Conservation (phyloP, 305 asterid species). For the Fraxinus greggii region DNA sequence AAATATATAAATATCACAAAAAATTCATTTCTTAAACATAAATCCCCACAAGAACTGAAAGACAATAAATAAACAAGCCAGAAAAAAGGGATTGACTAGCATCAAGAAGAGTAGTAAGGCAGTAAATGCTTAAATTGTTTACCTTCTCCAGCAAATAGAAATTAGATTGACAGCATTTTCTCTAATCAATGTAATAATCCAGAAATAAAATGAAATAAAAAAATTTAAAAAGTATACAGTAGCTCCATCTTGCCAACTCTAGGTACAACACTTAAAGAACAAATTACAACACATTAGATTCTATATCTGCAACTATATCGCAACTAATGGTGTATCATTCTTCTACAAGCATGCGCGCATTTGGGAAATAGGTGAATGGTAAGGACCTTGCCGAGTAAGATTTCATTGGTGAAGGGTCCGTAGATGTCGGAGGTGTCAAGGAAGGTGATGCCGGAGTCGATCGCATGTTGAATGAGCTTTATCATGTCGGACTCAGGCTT, state of each 20-base stretch:
- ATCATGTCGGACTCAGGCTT: background rate
- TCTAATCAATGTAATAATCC: background rate
- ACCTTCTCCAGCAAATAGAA: background rate
- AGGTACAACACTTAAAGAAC: background rate
- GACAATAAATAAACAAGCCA: background rate
- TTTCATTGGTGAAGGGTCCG: background rate
- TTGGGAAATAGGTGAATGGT: background rate
- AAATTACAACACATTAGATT: background rate
- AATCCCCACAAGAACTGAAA: background rate
- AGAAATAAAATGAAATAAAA: background rate
- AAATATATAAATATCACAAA: background rate
- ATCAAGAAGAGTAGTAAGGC: background rate
- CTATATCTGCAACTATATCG: background rate
- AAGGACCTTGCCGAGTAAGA: background rate
- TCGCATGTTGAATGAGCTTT: background rate
- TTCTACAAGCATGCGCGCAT: background rate
- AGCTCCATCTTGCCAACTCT: background rate
- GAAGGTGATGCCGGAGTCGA: background rate
- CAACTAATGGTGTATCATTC: background rate
- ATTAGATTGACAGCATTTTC: background rate
- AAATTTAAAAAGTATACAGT: background rate
- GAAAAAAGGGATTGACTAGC: background rate
- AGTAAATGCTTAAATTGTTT: background rate
- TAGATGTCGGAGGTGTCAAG: background rate
- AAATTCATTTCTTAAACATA: background rate